phyloP scores from a whole-genome alignment of 2,329 filamentous ascomycete genomes.

The Hypoxylon sp. region DNA sequence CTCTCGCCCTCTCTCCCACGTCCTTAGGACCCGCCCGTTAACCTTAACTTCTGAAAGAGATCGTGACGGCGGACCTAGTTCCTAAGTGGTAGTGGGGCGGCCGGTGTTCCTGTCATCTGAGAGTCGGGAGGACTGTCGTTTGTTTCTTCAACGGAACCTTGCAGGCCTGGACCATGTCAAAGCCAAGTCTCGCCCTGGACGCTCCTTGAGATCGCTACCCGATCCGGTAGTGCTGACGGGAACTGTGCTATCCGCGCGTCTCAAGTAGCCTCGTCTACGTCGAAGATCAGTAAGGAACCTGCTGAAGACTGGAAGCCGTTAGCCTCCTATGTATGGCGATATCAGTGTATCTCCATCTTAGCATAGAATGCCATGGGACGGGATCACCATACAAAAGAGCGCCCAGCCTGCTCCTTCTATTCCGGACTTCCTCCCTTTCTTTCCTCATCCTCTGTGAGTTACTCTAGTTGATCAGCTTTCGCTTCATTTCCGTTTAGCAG shows the following conservation, averaged over 20 bases:
- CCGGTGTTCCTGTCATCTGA: slow-evolving; percentile 34
- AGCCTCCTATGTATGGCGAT: slow-evolving; percentile 28
- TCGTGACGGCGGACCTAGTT: slow-evolving; percentile 28
- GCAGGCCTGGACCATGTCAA: slow-evolving; percentile 26
- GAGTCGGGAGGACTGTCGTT: slow-evolving; percentile 26
- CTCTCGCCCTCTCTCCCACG: background rate
- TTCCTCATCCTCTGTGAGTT: slow-evolving; percentile 46
- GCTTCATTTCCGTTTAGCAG: slow-evolving; percentile 47
- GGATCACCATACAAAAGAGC: slow-evolving; percentile 46
- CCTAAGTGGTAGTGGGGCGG: slow-evolving; percentile 24
- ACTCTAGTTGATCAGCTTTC: slow-evolving; percentile 46
- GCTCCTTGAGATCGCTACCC: slow-evolving; percentile 32
- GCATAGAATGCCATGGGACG: slow-evolving; percentile 17
- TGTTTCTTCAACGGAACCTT: slow-evolving; percentile 24
- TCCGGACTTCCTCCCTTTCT: slow-evolving; percentile 31
- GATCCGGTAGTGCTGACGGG: slow-evolving; percentile 34
- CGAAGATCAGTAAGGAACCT: slow-evolving; percentile 43
- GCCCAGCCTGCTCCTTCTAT: slow-evolving; percentile 27
- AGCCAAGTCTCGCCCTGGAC: slow-evolving; percentile 29
- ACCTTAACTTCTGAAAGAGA: slow-evolving; percentile 44
- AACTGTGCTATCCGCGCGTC: slow-evolving; percentile 39
- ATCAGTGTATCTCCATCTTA: slow-evolving; percentile 24
- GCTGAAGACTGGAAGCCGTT: slow-evolving; percentile 24
- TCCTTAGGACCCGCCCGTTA: slow-evolving; percentile 40
- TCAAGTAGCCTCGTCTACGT: slow-evolving; percentile 45